A percentile compares a stretch with the other conserved stretches of the same genome.
phyloP scores from a whole-genome alignment of 176 grass and related monocot species.

The Poa pratensis region DNA sequence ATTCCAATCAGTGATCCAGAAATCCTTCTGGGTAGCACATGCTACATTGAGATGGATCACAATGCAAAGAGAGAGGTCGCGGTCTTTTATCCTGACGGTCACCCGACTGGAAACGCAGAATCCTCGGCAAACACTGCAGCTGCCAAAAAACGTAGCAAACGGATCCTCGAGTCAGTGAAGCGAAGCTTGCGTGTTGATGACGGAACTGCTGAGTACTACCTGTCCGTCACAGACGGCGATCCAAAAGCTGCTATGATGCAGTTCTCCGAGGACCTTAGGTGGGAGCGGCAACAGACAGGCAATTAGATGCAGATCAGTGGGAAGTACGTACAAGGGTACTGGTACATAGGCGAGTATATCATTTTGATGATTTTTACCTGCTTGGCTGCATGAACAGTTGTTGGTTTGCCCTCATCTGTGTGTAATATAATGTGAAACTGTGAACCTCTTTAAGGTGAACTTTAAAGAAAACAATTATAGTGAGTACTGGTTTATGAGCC shows the following conservation, averaged over 20 bases:
- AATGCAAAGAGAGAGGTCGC: conserved; percentile 91
- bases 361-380: not conserved
- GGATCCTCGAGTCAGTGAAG: conserved; percentile 74
- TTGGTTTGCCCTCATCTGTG: not conserved
- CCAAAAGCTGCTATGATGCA: conserved; percentile 86
- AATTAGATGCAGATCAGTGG: conserved; percentile 11
- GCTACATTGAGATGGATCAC: conserved; percentile 87
- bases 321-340: not conserved
- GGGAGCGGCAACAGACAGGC: conserved; percentile 61
- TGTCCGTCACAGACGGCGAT: conserved; percentile 76
- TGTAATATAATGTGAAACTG: conserved; percentile 31
- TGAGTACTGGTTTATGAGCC: not conserved
- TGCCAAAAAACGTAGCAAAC: conserved; percentile 51
- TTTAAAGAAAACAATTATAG: not conserved
- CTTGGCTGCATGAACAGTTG: not conserved
- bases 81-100: conserved; percentile 65
- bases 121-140: conserved; percentile 6
- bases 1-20: conserved; percentile 70
- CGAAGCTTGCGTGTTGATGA: conserved; percentile 80
- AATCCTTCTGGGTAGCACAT: conserved; percentile 69
- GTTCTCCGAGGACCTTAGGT: conserved; percentile 82
- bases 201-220: conserved; percentile 89
- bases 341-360: not conserved
- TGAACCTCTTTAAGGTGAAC: not conserved
- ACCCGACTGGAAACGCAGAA: conserved; percentile 44